phyloP scores from a whole-genome alignment of 345 rosid species.

The Laguncularia racemosa region DNA sequence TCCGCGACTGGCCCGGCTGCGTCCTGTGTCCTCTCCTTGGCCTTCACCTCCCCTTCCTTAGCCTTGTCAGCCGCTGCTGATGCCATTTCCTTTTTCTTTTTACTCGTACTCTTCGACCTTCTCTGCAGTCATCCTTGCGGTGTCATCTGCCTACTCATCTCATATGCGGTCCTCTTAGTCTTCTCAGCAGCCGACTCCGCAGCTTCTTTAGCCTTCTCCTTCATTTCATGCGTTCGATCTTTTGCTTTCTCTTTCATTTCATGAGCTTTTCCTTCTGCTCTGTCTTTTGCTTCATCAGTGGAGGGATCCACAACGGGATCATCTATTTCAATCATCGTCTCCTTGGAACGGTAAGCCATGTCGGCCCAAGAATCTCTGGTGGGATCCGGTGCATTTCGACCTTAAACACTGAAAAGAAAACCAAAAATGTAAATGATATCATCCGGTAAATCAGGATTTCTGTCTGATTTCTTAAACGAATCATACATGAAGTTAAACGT shows the following conservation, averaged over 20 bases:
- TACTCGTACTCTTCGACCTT: neutral
- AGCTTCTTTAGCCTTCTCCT: constrained; percentile 17
- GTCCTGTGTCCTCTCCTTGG: constrained; percentile 10
- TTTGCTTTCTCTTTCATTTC: constrained; percentile 20
- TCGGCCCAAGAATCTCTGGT: constrained; percentile 14
- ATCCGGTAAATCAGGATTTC: neutral
- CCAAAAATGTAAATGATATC: neutral
- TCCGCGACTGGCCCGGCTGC: constrained; percentile 8
- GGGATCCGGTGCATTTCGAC: constrained; percentile 11
- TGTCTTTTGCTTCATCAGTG: constrained; percentile 10
- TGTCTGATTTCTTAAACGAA: neutral
- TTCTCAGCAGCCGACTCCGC: constrained; percentile 19
- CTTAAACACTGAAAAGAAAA: constrained; percentile 9
- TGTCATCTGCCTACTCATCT: constrained; percentile 10
- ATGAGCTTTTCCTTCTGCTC: constrained; percentile 2
- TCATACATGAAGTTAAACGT: no score
- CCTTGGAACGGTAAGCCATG: constrained; percentile 11
- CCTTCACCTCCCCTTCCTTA: constrained; percentile 10
- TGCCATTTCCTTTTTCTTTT: constrained; percentile 5
- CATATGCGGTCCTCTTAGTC: constrained; percentile 8
- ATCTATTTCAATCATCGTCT: constrained; percentile 5
- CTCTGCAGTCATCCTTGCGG: neutral
- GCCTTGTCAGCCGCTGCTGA: constrained; percentile 4
- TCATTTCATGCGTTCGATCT: constrained; percentile 10
- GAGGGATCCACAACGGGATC: neutral